Base-by-base conservation (phyloP, 352 stramenopile species). In the Plasmopara muralis region DNA sequence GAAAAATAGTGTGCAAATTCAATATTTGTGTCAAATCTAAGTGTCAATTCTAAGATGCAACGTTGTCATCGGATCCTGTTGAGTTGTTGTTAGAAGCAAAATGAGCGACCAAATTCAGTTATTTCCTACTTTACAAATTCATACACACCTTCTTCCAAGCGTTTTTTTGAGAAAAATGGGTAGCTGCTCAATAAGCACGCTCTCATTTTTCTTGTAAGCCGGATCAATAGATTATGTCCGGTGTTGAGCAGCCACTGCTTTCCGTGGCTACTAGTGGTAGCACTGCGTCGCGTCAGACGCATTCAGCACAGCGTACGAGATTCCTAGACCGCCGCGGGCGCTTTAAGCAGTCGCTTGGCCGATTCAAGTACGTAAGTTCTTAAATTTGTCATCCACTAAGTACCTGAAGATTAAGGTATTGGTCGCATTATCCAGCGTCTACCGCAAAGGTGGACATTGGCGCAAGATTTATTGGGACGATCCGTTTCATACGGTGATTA, bases 401-500 rank as follows among this genome's bases (percentile, higher is more conserved):
- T 41, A 18, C 14, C 9, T 14, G 13, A 38, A 41, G 13, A 9
- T 16, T 41, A 1, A 15, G 14, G 28, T 50, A 37, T 47, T 53
- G 47, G 20, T 25, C 20, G 20, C 20, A 25, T 25, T 25, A 37
- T 28, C 14, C 60, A 85, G 69, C 47, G 73, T 89, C 40, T 68
- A 72, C 45, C 78, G 83, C 31, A 77, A 72, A 38, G 80, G 83
- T 7, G 83, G 83, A 12, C 74, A 93, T 45, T 93, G 83, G 83
- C 76, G 80, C 15, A 68, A 75, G 55, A 85, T 90, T 57, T 93
- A 93, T 68, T 87, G 68, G 58, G 71, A 93, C 25, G 83, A 93
- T 55, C 63, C 85, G 29, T 93, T 91, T 72, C 83, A 93, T 65
- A 91, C 83, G 38, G 66, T 93, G 25, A 88, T 93, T 59, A 88